Percentiles rank a stretch among this genome's conserved stretches.
phyloP scores from a whole-genome alignment of 2,329 filamentous ascomycete species.

The Ophiostoma sp. region DNA sequence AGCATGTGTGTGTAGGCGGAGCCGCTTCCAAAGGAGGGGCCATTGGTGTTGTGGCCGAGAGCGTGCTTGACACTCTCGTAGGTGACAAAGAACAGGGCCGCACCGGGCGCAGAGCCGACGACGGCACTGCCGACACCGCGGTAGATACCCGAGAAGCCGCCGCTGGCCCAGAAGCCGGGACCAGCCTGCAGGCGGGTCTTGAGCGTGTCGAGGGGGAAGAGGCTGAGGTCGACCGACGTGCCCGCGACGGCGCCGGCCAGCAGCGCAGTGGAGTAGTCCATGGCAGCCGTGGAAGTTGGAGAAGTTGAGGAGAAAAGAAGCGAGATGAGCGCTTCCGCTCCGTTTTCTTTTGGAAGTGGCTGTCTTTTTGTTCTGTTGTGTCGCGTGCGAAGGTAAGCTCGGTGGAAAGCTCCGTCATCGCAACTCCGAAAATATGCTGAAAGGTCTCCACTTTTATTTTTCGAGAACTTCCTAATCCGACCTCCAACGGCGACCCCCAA shows the following conservation, averaged over 20 bases:
- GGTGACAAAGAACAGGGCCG: slow-evolving; percentile 95
- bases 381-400: slow-evolving; percentile 2
- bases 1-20: slow-evolving; percentile 66
- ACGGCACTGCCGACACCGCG: slow-evolving; percentile 86
- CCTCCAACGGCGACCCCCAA: neutral
- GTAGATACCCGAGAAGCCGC: slow-evolving; percentile 91
- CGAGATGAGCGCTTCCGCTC: neutral
- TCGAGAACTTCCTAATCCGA: neutral
- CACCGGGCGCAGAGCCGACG: slow-evolving; percentile 87
- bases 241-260: slow-evolving; percentile 87
- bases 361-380: neutral
- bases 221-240: slow-evolving; percentile 92
- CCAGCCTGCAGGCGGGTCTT: slow-evolving; percentile 93
- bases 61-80: slow-evolving; percentile 74
- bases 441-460: slow-evolving; percentile 17
- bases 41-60: slow-evolving; percentile 38
- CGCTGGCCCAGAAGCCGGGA: slow-evolving; percentile 70
- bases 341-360: neutral
- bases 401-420: slow-evolving; percentile 8
- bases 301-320: neutral
- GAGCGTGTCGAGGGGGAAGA: slow-evolving; percentile 97
- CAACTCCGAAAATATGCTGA: neutral
- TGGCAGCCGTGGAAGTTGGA: slow-evolving; percentile 24
- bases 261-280: slow-evolving; percentile 61
- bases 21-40: slow-evolving; percentile 29